Evolutionary conservation across 805 yeast genomes (phyloP), one percentile per base, ranked within the genome.

Genomic region (Zygoascus ofunaensis): DNA sequence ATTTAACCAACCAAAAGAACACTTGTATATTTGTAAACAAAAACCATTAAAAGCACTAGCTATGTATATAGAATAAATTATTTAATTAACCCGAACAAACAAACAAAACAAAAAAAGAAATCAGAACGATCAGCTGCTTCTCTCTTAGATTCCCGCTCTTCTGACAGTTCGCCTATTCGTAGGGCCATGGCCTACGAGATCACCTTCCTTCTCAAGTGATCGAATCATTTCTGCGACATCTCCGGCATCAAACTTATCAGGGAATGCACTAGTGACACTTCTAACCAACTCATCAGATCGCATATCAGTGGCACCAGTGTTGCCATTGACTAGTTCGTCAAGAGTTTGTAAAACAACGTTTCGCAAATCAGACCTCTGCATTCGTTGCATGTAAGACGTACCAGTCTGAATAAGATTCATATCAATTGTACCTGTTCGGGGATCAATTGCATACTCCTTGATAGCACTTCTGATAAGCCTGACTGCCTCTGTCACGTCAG

Each of bases 321-420:
- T 64, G 33, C 37, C 36, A 26, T 70, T 74, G 10, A 45, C 46
- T 12, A 43, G 10, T 12, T 44, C 40, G 26, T 75, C 79, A 12
- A 87, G 61, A 34, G 78, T 64, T 22, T 66, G 64, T 49, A 80
- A 54, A 3, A 87, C 68, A 49, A 76, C 84, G 47, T 77, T 74
- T 12, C 76, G 70, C 50, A 85, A 68, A 58, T 84, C 94, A 51
- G 82, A 86, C 54, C 79, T 81, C 60, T 80, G 61, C 55, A 79
- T 74, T 62, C 95, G 73, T 62, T 89, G 95, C 3, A 90, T 85
- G 1, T 85, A 73, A 0, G 96, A 84, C 39, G 89, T 87, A 39
- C 97, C 98, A 0, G 97, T 92, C 66, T 90, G 97, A 23, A 92
- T 89, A 60, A 92, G 71, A 61, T 87, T 96, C 96, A 92, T 87